Evolutionary conservation across 2,329 filamentous ascomycete genomes (phyloP).

Genomic region (Neodidymelliopsis sp.): DNA sequence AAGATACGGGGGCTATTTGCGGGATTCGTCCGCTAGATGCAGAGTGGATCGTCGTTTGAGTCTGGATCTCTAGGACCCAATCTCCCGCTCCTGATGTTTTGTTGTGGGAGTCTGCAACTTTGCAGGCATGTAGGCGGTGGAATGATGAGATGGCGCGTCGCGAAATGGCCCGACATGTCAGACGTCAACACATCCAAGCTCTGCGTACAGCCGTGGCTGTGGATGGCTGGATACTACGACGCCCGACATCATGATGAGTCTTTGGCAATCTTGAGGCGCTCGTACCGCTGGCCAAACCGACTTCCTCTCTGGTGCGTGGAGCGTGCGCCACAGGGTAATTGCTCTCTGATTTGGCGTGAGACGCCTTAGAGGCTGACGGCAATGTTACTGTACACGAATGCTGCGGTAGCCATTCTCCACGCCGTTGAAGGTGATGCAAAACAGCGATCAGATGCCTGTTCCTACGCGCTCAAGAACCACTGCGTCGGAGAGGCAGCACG

Average conservation of each 20-base stretch:
- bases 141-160: too few species aligned
- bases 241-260: slow-evolving; percentile 8
- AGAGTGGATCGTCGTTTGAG: neutral
- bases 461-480: slow-evolving; percentile 3
- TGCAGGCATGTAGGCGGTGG: too few species aligned
- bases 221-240: slow-evolving; percentile 1
- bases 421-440: neutral
- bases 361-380: neutral
- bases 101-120: neutral
- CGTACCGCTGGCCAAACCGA: slow-evolving; percentile 1
- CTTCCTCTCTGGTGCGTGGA: slow-evolving; percentile 6
- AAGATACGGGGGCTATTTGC: neutral
- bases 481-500: slow-evolving; percentile 1
- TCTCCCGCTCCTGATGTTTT: neutral
- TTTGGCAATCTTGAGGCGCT: slow-evolving; percentile 7
- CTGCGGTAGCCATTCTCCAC: neutral
- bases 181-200: too few species aligned
- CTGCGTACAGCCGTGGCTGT: neutral
- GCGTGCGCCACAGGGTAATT: slow-evolving; percentile 1
- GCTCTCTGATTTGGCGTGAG: too few species aligned
- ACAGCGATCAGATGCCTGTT: neutral
- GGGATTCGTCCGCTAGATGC: slow-evolving; percentile 5
- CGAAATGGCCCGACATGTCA: neutral
- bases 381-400: neutral
- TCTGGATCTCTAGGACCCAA: slow-evolving; percentile 2